phyloP scores from a whole-genome alignment of 164 flowering plant species.

The Chloranthus sessilifolius region DNA sequence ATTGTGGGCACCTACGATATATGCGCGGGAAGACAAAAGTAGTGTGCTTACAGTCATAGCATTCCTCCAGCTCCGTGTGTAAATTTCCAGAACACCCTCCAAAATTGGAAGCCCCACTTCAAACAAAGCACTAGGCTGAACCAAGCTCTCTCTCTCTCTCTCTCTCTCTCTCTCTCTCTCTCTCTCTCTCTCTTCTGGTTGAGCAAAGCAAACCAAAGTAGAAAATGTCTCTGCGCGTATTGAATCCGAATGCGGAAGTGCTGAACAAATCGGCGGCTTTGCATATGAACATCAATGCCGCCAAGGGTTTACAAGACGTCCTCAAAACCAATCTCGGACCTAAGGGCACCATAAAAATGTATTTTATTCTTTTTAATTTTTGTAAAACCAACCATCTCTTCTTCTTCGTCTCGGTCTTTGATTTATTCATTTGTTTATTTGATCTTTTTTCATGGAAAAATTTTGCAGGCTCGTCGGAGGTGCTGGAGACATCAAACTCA shows the following conservation, averaged over 20 bases:
- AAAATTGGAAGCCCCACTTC: no score
- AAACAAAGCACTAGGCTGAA: no score
- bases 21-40: no score
- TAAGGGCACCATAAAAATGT: constrained; percentile 98
- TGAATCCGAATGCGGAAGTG: constrained; percentile 97
- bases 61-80: no score
- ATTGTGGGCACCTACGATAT: no score
- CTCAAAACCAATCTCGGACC: constrained; percentile 97
- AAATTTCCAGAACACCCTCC: no score
- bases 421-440: not conserved
- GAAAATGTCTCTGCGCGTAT: constrained; percentile 68
- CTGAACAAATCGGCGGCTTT: constrained; percentile 95
- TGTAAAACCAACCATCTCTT: no score
- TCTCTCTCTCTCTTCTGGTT: no score
- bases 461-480: constrained; percentile 93
- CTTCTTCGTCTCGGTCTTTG: not conserved
- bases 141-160: no score
- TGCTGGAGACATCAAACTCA: constrained; percentile 91
- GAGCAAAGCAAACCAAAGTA: no score
- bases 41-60: no score
- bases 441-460: not conserved
- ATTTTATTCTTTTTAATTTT: not conserved
- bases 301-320: constrained; percentile 93
- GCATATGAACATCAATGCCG: constrained; percentile 97
- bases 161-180: no score